phyloP scores from a whole-genome alignment of 1,284 basidiomycete genomes.

The Pseudomicrostroma phylloplanum region DNA sequence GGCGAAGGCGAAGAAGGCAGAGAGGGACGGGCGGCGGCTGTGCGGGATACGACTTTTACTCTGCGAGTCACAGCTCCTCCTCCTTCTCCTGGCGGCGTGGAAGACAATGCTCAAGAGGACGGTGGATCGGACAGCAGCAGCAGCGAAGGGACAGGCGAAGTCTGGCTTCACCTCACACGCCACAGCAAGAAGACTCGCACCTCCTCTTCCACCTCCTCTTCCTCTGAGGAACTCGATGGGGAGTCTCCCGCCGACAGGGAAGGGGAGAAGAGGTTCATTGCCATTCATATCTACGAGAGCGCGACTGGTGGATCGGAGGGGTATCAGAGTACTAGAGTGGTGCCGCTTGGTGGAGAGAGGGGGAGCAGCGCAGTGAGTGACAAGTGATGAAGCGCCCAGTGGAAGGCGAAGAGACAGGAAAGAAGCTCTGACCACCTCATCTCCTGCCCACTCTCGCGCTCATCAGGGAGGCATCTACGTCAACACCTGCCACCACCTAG shows the following conservation, averaged over 20 bases:
- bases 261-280: background rate
- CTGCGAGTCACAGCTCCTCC: background rate
- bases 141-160: background rate
- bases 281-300: background rate
- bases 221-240: no score
- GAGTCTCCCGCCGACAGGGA: no score
- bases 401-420: no score
- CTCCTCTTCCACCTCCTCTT: no score
- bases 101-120: background rate
- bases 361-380: no score
- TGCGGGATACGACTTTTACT: background rate
- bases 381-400: no score
- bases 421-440: no score
- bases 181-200: background rate
- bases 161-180: constrained; percentile 5
- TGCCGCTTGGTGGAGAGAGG: no score
- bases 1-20: background rate
- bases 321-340: no score
- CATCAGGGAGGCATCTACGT: background rate
- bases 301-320: no score
- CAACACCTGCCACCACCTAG: constrained; percentile 2
- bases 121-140: background rate
- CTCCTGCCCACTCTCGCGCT: no score
- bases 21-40: background rate
- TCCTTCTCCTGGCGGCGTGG: background rate